These are phyloP conservation scores for Fusarium mexicanum DNA, from an alignment of 2,329 filamentous ascomycete genomes.

Conservation along the genomic window DNA sequence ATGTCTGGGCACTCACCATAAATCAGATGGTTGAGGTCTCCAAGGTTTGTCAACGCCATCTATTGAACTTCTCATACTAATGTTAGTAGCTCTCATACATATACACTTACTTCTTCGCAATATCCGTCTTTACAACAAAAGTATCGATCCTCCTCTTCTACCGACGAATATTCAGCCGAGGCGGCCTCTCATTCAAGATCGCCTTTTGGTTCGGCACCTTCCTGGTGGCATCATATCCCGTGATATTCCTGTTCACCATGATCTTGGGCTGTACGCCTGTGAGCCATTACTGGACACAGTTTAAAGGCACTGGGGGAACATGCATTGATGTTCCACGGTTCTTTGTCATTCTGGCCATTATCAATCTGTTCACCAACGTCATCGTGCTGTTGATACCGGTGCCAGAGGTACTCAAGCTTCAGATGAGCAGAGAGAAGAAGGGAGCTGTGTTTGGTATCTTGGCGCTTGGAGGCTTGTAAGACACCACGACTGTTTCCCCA, in stretches of 20 bases:
- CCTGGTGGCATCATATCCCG: neutral
- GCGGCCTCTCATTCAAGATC: neutral
- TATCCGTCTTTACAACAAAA: conserved; percentile 16
- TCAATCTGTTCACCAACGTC: conserved; percentile 1
- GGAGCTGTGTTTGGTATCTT: conserved; percentile 7
- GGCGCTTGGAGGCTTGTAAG: conserved; percentile 20
- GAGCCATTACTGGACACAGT: conserved; percentile 9
- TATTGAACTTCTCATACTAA: neutral
- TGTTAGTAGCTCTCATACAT: neutral
- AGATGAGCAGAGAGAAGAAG: conserved; percentile 18
- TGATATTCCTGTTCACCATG: conserved; percentile 17
- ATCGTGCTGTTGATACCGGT: conserved; percentile 12
- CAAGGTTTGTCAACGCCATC: neutral
- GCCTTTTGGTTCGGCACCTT: conserved; percentile 8
- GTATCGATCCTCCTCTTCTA: conserved; percentile 19
- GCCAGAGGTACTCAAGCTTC: conserved; percentile 2
- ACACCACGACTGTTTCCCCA: accelerated
- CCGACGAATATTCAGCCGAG: conserved; percentile 3
- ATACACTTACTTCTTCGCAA: conserved; percentile 9
- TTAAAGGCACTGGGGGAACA: conserved; percentile 1
- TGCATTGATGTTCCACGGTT: conserved; percentile 4
- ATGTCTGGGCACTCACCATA: conserved; percentile 19
- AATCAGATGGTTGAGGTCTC: neutral
- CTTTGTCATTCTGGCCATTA: conserved; percentile 6
- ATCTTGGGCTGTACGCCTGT: neutral